phyloP scores from a whole-genome alignment of 2,329 filamentous ascomycete genomes.

The Capronia epimyces region DNA sequence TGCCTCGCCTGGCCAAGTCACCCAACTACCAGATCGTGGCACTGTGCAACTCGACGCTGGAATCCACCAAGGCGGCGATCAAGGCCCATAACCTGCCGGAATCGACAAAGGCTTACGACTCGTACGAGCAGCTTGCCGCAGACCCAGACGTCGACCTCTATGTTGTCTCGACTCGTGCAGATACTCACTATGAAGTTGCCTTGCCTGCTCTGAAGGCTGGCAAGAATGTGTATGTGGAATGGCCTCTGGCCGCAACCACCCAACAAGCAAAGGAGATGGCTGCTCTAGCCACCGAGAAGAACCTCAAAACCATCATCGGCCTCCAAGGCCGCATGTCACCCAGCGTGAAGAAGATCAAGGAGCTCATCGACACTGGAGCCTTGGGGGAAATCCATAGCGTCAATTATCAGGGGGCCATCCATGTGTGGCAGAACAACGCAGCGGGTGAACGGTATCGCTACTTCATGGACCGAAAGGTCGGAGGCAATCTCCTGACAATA shows the following conservation, averaged over 20 bases:
- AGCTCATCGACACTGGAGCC: slow-evolving; percentile 42
- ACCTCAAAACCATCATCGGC: slow-evolving; percentile 44
- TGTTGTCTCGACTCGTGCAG: slow-evolving; percentile 51
- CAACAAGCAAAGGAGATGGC: slow-evolving; percentile 42
- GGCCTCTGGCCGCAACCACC: slow-evolving; percentile 50
- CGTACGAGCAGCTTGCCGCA: slow-evolving; percentile 45
- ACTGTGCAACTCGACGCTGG: slow-evolving; percentile 48
- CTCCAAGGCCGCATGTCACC: slow-evolving; percentile 50
- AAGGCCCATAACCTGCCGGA: slow-evolving; percentile 40
- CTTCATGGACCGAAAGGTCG: slow-evolving; percentile 45
- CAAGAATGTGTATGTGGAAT: slow-evolving; percentile 54
- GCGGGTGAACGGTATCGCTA: slow-evolving; percentile 41
- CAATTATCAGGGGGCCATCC: slow-evolving; percentile 41
- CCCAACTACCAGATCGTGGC: slow-evolving; percentile 48
- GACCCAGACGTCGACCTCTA: slow-evolving; percentile 52
- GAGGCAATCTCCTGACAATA: slow-evolving; percentile 41
- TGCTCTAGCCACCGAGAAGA: slow-evolving; percentile 32
- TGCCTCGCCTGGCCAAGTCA: slow-evolving; percentile 53
- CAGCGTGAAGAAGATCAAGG: slow-evolving; percentile 40
- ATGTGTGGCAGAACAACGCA: slow-evolving; percentile 30
- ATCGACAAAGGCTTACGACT: slow-evolving; percentile 47
- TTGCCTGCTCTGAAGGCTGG: slow-evolving; percentile 48
- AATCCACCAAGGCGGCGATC: slow-evolving; percentile 44
- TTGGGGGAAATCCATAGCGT: slow-evolving; percentile 53
- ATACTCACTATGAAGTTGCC: slow-evolving; percentile 46